These are phyloP conservation scores for Barnettozyma botsteinii DNA, from an alignment of 805 yeast species.

Conservation along the genomic window DNA sequence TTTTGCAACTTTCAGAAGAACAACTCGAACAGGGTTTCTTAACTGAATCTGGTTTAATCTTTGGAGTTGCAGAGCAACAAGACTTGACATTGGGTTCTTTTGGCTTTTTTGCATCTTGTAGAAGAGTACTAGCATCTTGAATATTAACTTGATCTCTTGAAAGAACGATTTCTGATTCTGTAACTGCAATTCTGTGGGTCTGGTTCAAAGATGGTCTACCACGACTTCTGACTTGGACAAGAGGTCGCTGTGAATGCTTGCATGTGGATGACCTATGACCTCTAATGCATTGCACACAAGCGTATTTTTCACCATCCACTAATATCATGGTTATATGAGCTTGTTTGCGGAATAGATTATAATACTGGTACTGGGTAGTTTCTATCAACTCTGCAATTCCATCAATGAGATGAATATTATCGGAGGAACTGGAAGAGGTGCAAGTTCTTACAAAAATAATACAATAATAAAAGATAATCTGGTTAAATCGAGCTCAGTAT, in stretches of 20 bases:
- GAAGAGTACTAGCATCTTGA: constrained; percentile 2
- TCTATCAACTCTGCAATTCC: too few species aligned
- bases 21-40: constrained; percentile 5
- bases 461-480: too few species aligned
- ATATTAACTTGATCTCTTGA: constrained; percentile 14
- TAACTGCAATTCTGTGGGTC: constrained; percentile 25
- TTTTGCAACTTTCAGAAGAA: constrained; percentile 6
- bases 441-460: too few species aligned
- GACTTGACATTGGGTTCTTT: neutral
- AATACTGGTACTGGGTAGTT: too few species aligned
- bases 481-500: too few species aligned
- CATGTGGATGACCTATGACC: constrained; percentile 82
- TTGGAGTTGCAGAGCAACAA: neutral
- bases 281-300: constrained; percentile 73
- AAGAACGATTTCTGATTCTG: constrained; percentile 19
- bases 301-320: constrained; percentile 66
- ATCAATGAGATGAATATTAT: too few species aligned
- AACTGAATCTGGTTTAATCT: neutral
- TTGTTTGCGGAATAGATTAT: too few species aligned
- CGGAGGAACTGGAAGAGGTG: too few species aligned
- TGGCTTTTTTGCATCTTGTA: neutral
- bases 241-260: constrained; percentile 64
- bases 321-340: constrained; percentile 46
- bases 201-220: constrained; percentile 64
- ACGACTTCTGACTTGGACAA: constrained; percentile 68